Evolutionary conservation across 2,329 filamentous ascomycete species (phyloP).

Genomic region (Xylariales sp.): DNA sequence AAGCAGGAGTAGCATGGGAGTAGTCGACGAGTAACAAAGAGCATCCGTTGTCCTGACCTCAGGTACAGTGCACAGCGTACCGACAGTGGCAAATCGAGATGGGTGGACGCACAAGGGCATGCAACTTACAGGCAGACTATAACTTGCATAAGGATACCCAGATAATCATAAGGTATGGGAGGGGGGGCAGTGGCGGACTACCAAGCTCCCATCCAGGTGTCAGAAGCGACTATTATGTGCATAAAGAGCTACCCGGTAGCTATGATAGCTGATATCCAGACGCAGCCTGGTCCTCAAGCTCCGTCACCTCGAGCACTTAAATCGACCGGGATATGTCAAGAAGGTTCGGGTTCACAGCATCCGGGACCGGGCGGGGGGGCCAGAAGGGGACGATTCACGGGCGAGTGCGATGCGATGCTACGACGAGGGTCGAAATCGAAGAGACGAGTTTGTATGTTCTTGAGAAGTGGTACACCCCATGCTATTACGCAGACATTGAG

Average conservation of each 20-base stretch:
- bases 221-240: slow-evolving; percentile 9
- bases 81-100: too few species aligned
- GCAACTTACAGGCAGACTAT: slow-evolving; percentile 22
- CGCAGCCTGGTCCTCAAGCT: not conserved
- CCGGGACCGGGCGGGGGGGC: too few species aligned
- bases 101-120: not conserved
- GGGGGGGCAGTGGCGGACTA: slow-evolving; percentile 6
- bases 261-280: slow-evolving; percentile 3
- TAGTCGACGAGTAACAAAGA: too few species aligned
- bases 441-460: not conserved
- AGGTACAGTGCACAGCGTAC: too few species aligned
- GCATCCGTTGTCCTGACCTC: too few species aligned
- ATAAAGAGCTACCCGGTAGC: slow-evolving; percentile 1
- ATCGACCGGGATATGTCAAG: too few species aligned
- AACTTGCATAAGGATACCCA: slow-evolving; percentile 21
- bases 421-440: too few species aligned
- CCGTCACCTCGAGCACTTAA: too few species aligned
- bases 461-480: not conserved
- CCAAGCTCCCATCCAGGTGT: slow-evolving; percentile 10
- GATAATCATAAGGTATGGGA: slow-evolving; percentile 5
- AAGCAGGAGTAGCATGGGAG: too few species aligned
- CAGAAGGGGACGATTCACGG: too few species aligned
- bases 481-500: not conserved
- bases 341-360: too few species aligned
- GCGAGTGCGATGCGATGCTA: not conserved